Percentiles rank a stretch among this genome's conserved stretches.
Evolutionary conservation across 2,329 filamentous ascomycete genomes (phyloP).

Genomic region (Neofusicoccum umdonicola): DNA sequence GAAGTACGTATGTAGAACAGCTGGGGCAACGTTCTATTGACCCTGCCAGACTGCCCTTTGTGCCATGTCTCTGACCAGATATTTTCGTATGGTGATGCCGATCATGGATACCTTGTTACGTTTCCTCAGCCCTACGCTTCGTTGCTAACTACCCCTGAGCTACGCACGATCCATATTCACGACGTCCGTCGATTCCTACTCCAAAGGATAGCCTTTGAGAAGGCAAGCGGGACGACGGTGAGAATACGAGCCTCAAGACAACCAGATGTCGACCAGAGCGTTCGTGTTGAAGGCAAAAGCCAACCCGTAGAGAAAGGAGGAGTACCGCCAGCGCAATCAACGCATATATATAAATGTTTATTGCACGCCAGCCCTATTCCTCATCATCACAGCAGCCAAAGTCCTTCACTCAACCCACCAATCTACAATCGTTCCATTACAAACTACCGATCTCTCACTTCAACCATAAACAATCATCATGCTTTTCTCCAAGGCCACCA

Average conservation of each 20-base stretch:
- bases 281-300: not conserved
- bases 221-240: not conserved
- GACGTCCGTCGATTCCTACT: not conserved
- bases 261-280: not conserved
- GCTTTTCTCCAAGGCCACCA: slow-evolving; percentile 2
- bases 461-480: not conserved
- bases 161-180: not conserved
- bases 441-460: not conserved
- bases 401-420: not conserved
- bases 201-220: not conserved
- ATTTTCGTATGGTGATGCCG: not conserved
- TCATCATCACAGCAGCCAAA: not conserved
- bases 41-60: too few species aligned
- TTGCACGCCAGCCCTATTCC: not conserved
- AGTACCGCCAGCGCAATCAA: not conserved
- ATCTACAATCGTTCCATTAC: not conserved
- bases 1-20: too few species aligned
- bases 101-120: not conserved
- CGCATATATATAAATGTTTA: not conserved
- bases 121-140: not conserved
- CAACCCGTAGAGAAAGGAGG: not conserved
- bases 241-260: not conserved
- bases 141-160: not conserved
- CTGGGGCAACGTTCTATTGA: too few species aligned
- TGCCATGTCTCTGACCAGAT: too few species aligned